Conservation (phyloP, 495 filamentous ascomycete genomes). For the Talaromyces liani region DNA sequence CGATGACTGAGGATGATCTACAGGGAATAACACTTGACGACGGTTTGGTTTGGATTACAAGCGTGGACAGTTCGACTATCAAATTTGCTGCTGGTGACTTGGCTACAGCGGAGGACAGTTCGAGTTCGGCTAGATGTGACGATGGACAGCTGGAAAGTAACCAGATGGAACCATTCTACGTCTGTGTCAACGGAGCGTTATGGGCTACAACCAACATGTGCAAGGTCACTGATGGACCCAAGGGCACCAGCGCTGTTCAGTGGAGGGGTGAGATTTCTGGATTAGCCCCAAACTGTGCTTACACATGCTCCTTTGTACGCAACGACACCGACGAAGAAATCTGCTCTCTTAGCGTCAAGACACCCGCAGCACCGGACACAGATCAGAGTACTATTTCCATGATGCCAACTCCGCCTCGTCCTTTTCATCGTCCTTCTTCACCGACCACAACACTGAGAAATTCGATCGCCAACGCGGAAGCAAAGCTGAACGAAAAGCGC, state of each 20-base stretch:
- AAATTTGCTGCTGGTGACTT: slow-evolving; percentile 74
- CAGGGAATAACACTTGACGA: slow-evolving; percentile 75
- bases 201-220: slow-evolving; percentile 78
- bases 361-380: slow-evolving; percentile 59
- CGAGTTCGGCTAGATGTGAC: slow-evolving; percentile 25
- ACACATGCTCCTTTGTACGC: slow-evolving; percentile 76
- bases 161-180: slow-evolving; percentile 70
- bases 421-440: slow-evolving; percentile 70
- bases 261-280: slow-evolving; percentile 87
- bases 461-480: slow-evolving; percentile 73
- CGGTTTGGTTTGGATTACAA: slow-evolving; percentile 79
- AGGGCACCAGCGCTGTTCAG: slow-evolving; percentile 41
- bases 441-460: slow-evolving; percentile 83
- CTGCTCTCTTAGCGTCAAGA: slow-evolving; percentile 73
- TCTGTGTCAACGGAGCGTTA: slow-evolving; percentile 79
- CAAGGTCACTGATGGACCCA: slow-evolving; percentile 40
- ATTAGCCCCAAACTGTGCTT: slow-evolving; percentile 76
- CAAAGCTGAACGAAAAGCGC: slow-evolving; percentile 69
- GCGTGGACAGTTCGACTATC: slow-evolving; percentile 73
- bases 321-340: slow-evolving; percentile 65
- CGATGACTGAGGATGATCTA: slow-evolving; percentile 73
- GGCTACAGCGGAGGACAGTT: slow-evolving; percentile 32
- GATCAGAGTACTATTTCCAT: slow-evolving; percentile 52
- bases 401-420: slow-evolving; percentile 40
- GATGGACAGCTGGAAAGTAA: slow-evolving; percentile 28